phyloP scores from a whole-genome alignment of 1,284 basidiomycete genomes.

The Afroboletus lepidellus region DNA sequence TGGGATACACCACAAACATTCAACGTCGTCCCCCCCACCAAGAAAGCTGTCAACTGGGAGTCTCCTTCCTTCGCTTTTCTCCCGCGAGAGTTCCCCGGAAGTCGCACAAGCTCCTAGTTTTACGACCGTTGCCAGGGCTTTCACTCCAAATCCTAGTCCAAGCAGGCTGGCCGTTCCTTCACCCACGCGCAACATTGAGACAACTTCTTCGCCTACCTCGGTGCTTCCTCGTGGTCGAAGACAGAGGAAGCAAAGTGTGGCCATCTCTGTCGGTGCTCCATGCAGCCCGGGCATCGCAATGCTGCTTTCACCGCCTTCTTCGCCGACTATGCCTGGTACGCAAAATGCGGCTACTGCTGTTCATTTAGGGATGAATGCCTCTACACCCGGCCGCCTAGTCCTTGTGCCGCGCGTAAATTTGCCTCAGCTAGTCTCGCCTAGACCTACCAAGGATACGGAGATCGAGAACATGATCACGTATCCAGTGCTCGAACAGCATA shows the following conservation, averaged over 20 bases:
- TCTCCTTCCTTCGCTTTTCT: conserved; percentile 15
- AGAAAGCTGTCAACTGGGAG: conserved; percentile 21
- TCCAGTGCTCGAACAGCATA: conserved; percentile 6
- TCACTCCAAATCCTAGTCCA: conserved; percentile 7
- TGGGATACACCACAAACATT: background rate
- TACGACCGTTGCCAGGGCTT: conserved; percentile 9
- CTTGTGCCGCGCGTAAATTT: conserved; percentile 6
- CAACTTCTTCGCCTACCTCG: background rate
- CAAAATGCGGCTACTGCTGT: no score
- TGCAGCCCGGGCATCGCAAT: conserved; percentile 19
- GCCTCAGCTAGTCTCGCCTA: background rate
- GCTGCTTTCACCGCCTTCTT: conserved; percentile 30
- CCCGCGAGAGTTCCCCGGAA: conserved; percentile 5
- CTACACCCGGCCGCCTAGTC: no score
- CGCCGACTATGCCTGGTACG: conserved; percentile 9
- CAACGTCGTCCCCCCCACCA: background rate
- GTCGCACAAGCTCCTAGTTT: conserved; percentile 9
- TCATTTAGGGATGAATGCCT: no score
- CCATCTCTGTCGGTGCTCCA: background rate
- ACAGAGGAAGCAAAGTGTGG: conserved; percentile 13
- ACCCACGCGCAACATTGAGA: background rate
- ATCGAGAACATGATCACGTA: background rate
- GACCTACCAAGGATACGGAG: background rate
- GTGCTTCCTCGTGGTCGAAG: conserved; percentile 18
- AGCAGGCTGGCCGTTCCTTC: background rate